Base-by-base conservation (phyloP, 768 basidiomycete genomes). In the Chlorophyllum brunneum region DNA sequence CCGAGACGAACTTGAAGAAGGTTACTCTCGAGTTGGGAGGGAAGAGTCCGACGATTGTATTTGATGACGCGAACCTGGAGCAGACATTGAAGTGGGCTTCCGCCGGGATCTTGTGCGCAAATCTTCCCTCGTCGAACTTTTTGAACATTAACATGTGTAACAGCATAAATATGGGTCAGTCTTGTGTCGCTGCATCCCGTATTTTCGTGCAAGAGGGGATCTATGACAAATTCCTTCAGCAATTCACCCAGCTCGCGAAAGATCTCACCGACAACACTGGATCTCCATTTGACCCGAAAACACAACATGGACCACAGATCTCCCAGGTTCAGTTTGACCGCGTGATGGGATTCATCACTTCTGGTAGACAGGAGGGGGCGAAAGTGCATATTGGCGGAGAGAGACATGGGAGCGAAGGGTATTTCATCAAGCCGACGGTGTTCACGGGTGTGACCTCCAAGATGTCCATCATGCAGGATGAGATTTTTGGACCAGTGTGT, bases 401-500 rank as follows among this genome's bases (percentile, higher is more conserved):
- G 55, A 84, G 86, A 1, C 57, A 63, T 46, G 70, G 70, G 4
- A 60, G 55, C 2, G 66, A 71, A 54, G 76, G 76, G 1, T 91
- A 75, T 73, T 92, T 83, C 67, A 79, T 93, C 63, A 51, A 73
- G 55, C 91, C 86, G 1, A 92, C 92, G 10, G 77, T 92, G 60
- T 86, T 92, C 68, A 82, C 85, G 13, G 73, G 88, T 59, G 76
- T 77, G 9, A 77, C 66, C 33, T 74, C 79, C 4, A 78, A 84
- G 34, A 90, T 90, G 86, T 82, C 78, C 66, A 88, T 92, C 51
- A 84, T 86, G 13, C 65, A 65, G 50, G 84, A 87, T 59, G 82
- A 92, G 67, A 90, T 91, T 56, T 91, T 92, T 58, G 89, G 89
- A 3, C 89, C 91, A 4, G 87, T 92, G 40, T 82, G 81, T 51